Evolutionary conservation across 2,329 filamentous ascomycete species (phyloP), one percentile per base, ranked within the genome.

Genomic region (Phoma sp.): DNA sequence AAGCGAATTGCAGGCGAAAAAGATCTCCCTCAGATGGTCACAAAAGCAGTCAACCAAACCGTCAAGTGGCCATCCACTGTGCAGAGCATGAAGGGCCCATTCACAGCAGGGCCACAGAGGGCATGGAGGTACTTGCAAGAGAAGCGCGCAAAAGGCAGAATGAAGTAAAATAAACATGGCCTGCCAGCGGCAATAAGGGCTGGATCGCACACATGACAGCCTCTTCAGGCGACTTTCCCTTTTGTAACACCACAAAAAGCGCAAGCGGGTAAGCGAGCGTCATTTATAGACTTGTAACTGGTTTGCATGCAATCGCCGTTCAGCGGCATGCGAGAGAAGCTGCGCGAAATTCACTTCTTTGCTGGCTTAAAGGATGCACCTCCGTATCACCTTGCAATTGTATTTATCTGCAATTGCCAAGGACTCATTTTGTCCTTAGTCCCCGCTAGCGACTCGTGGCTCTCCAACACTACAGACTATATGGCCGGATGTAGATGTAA

Each of bases 11-110:
- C 89, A 0, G 89, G 90, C 52, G 84, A 89, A 32, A 80, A 82
- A 17, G 85, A 89, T 62, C 79, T 98, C n/a, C 82, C 83, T 34
- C 79, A 84, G 21, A 87, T 89, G 62, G 86, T 98, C 15, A 84
- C 87, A 28, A 81, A 83, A 30, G 89, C 92, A 33, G 93, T 99
- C 68, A 89, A 87, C 69, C 89, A 90, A 71, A 98, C 96, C 0
- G 91, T 98, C 65, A 85, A 86, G 50, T 98, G 95, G 95, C 93
- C 95, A 0, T 95, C 92, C 67, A 92, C 91, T 2, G 87, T 87
- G 5, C 93, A 99, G 76, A 95, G 87, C 47, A 72, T 93, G 58
- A 99, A 99, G 77, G 88, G 92, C 2, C 74, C 90, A 1, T 74
- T 97, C 37, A 98, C 92, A 2, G 87, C 90, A 0, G 96, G 95